Evolutionary conservation across 805 yeast genomes (phyloP), one percentile per base, ranked within the genome.

Genomic region (Isabelozyma pseudorhagii): DNA sequence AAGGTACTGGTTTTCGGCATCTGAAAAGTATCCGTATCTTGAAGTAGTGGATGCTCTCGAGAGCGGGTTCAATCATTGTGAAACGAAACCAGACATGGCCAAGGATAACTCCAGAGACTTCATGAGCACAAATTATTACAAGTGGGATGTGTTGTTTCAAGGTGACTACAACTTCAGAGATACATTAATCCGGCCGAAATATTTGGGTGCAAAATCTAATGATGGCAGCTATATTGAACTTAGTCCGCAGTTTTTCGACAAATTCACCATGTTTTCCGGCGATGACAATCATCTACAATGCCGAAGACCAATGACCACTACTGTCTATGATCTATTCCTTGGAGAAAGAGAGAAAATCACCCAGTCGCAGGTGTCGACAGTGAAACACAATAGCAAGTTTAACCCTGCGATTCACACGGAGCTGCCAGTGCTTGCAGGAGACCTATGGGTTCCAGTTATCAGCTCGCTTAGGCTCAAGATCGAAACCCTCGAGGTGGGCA

Each of bases 401-500:
- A 64, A 65, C 44, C 49, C 54, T 1, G 17, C 53, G 2, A 48
- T 53, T 36, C 50, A 57, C 45, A 55, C 31, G 45, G 42, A 46
- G 42, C 27, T 62, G 58, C 9, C 46, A 17, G 40, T 57, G 27
- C 44, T 53, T 17, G 49, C 46, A 9, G 54, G 63, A 45, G 75
- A 75, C 59, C 48, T 72, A 34, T 77, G 74, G 71, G 53, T 79
- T 38, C 73, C 72, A 0, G 59, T 62, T 11, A 53, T 81, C 2
- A 61, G 64, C 8, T 76, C 83, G 2, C 53, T 79, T 4, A 65
- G 83, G 41, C 40, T 82, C 13, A 59, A 63, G 4, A 49, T 84
- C 36, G 90, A 85, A 61, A 64, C 67, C 18, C 51, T 83, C 17
- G 50, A 49, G 7, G 57, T 66, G 1, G 79, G 78, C 0, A 49